Conservation (phyloP, 495 filamentous ascomycete genomes). For the Annulohypoxylon maeteangense region DNA sequence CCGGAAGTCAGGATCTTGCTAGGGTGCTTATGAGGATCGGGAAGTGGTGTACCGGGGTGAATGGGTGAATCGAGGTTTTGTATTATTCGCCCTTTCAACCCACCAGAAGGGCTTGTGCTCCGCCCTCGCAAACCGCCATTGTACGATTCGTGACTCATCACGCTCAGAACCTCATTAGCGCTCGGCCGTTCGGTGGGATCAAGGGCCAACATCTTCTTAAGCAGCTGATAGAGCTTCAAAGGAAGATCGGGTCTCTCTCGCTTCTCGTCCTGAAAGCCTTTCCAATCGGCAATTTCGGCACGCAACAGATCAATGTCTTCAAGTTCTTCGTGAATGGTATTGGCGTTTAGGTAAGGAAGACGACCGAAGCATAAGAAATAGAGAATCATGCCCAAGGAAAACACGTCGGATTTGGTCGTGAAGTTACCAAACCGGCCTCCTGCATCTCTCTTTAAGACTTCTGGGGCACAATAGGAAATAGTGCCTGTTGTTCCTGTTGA, state of each 20-base stretch:
- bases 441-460: conserved; percentile 79
- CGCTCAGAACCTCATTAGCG: conserved; percentile 86
- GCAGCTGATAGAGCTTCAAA: conserved; percentile 82
- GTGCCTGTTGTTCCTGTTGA: conserved; percentile 96
- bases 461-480: conserved; percentile 96
- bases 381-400: conserved; percentile 96
- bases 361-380: conserved; percentile 96
- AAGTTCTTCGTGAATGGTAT: conserved; percentile 86
- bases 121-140: conserved; percentile 51
- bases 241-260: conserved; percentile 83
- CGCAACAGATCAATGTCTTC: conserved; percentile 92
- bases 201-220: conserved; percentile 82
- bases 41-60: conserved; percentile 55
- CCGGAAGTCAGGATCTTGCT: conserved; percentile 30
- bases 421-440: conserved; percentile 87
- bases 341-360: conserved; percentile 85
- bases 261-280: conserved; percentile 82
- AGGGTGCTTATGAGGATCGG: conserved; percentile 54
- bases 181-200: conserved; percentile 81
- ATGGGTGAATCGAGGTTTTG: conserved; percentile 68
- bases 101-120: conserved; percentile 53
- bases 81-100: conserved; percentile 58
- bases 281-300: conserved; percentile 86
- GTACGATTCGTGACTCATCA: conserved; percentile 74
- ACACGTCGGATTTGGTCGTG: conserved; percentile 94